Conservation (phyloP, 202 grass and related monocot genomes). For the Eragrostis tef region DNA sequence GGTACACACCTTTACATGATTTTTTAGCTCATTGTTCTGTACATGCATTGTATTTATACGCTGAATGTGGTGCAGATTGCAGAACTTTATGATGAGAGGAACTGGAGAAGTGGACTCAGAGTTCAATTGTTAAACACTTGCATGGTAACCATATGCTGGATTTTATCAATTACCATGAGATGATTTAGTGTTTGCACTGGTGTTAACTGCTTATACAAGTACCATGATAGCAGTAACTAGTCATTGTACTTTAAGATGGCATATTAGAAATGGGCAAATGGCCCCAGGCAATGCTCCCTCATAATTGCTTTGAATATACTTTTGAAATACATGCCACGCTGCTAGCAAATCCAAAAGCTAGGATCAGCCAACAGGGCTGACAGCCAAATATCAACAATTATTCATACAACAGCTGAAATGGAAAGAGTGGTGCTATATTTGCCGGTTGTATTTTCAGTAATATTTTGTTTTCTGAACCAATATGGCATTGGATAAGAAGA, state of each 20-base stretch:
- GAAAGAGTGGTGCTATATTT: neutral
- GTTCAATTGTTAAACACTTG: slow-evolving; percentile 81
- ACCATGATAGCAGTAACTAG: slow-evolving; percentile 13
- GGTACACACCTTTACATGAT: slow-evolving; percentile 54
- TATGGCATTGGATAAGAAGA: neutral
- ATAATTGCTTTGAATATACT: slow-evolving; percentile 16
- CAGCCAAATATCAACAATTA: neutral
- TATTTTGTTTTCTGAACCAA: neutral
- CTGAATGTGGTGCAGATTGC: slow-evolving; percentile 57
- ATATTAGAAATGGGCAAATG: slow-evolving; percentile 14
- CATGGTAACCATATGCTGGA: slow-evolving; percentile 60
- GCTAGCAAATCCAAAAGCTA: neutral
- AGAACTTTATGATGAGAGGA: slow-evolving; percentile 96
- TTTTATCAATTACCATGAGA: slow-evolving; percentile 37
- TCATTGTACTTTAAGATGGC: slow-evolving; percentile 26
- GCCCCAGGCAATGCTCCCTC: neutral
- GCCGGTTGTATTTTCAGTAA: neutral
- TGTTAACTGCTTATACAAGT: slow-evolving; percentile 30
- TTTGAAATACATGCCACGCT: neutral
- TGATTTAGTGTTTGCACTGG: neutral
- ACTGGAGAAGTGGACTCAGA: slow-evolving; percentile 97
- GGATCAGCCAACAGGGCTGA: neutral
- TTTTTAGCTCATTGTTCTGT: slow-evolving; percentile 21
- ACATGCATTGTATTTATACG: slow-evolving; percentile 12
- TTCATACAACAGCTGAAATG: neutral